Evolutionary conservation across 2,329 filamentous ascomycete species (phyloP).

Genomic region (Alternaria panax): DNA sequence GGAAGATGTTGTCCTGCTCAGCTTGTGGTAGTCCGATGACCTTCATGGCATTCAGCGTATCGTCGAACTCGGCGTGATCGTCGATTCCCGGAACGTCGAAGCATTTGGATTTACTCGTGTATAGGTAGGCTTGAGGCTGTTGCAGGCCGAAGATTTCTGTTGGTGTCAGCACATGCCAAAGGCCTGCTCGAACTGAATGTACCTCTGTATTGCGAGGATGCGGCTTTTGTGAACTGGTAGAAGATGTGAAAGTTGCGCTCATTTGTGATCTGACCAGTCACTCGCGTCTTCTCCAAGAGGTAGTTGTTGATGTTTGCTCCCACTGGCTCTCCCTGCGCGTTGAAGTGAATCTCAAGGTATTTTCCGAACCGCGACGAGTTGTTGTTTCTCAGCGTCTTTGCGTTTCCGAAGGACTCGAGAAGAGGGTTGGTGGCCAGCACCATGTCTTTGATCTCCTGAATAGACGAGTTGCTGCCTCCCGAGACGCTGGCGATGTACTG

Average conservation of each 20-base stretch:
- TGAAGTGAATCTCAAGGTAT: constrained; percentile 97
- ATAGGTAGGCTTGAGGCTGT: constrained; percentile 88
- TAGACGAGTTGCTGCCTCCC: constrained; percentile 81
- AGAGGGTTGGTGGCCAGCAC: constrained; percentile 97
- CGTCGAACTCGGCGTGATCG: constrained; percentile 84
- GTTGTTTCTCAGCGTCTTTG: constrained; percentile 97
- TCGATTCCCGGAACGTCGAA: constrained; percentile 94
- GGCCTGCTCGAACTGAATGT: constrained; percentile 18
- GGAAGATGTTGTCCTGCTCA: constrained; percentile 96
- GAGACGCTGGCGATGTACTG: constrained; percentile 99
- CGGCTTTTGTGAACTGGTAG: constrained; percentile 97
- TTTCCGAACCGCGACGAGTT: constrained; percentile 99
- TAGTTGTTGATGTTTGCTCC: constrained; percentile 99
- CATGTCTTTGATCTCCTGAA: constrained; percentile 99
- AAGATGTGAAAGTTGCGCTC: constrained; percentile 99
- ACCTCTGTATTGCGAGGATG: constrained; percentile 81
- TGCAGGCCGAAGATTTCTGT: constrained; percentile 85
- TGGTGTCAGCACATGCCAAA: constrained; percentile 20
- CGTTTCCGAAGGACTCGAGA: constrained; percentile 97
- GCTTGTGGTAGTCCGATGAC: constrained; percentile 86
- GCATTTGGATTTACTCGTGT: constrained; percentile 94
- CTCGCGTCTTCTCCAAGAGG: constrained; percentile 90
- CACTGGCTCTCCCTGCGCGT: constrained; percentile 85
- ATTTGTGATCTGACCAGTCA: constrained; percentile 92
- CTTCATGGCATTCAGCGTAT: constrained; percentile 93